Evolutionary conservation across 257 asterid genomes (phyloP), one percentile per base, ranked within the genome.

Genomic region (Thymus quinquecostatus): DNA sequence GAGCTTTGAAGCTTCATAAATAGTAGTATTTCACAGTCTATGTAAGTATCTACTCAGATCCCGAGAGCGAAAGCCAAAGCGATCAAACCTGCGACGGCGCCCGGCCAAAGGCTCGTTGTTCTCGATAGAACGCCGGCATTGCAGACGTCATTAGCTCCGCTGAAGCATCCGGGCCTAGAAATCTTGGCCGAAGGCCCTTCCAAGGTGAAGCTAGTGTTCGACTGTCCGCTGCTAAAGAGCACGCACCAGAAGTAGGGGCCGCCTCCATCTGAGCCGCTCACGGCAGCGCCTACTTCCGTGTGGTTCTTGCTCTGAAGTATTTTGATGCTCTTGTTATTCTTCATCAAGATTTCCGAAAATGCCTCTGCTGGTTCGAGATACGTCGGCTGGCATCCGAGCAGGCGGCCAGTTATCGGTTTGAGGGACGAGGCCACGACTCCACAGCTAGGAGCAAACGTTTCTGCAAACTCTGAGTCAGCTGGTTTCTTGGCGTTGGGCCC

Each of bases 261-360:
- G 11, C 94, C 90, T 5, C 92, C 90, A 40, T 41, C 95, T 0
- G 96, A 86, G 53, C 94, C 86, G 48, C 92, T 93, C 60, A 89
- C 98, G 0, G 96, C 98, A 5, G 96, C 97, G 6, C 98, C 98
- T 9, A 91, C 94, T 79, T 93, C 97, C 2, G 95, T 77, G 82
- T 93, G 97, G 72, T 86, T 93, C 87, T 76, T 86, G 80, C 87
- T 84, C 0, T 71, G 74, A 27, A 93, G 80, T 59, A 91, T 86
- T 13, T 86, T 95, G 50, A 85, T 30, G 78, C 96, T 85, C 82
- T 76, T 85, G 7, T 60, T 75, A 8, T 82, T 88, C 47, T 83
- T 80, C 87, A 91, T 86, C 64, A 93, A 72, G 29, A 91, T 82
- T 0, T 80, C 77, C 0, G 96, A 87, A 73, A 93, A 89, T 21